phyloP scores from a whole-genome alignment of 2,329 filamentous ascomycete species.

The Drechslera avenae region DNA sequence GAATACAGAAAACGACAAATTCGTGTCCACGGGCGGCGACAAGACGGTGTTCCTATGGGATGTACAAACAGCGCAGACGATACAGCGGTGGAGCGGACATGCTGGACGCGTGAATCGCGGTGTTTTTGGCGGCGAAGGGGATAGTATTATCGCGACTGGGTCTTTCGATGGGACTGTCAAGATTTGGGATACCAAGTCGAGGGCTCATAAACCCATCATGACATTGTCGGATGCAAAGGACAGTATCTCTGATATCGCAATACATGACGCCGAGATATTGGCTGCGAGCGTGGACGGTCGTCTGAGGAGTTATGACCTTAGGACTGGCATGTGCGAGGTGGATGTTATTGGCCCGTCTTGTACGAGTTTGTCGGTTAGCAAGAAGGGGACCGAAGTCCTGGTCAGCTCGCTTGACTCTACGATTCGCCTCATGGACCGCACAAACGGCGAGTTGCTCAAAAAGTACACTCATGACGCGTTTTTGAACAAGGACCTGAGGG shows the following conservation, averaged over 20 bases:
- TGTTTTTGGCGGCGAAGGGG: slow-evolving; percentile 75
- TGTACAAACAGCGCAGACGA: slow-evolving; percentile 77
- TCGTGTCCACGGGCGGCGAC: slow-evolving; percentile 88
- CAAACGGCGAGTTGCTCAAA: slow-evolving; percentile 73
- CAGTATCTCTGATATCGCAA: slow-evolving; percentile 58
- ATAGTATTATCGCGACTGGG: slow-evolving; percentile 72
- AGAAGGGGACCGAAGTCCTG: slow-evolving; percentile 74
- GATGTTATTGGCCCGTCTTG: slow-evolving; percentile 59
- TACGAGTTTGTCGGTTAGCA: slow-evolving; percentile 74
- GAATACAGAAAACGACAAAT: slow-evolving; percentile 75
- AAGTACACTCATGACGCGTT: slow-evolving; percentile 66
- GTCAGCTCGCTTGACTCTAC: slow-evolving; percentile 77
- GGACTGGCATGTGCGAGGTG: slow-evolving; percentile 67
- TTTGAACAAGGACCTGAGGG: slow-evolving; percentile 72
- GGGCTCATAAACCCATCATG: slow-evolving; percentile 68
- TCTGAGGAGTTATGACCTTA: slow-evolving; percentile 80
- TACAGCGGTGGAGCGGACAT: slow-evolving; percentile 76
- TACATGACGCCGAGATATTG: slow-evolving; percentile 62
- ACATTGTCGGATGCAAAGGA: slow-evolving; percentile 75
- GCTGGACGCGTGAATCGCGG: slow-evolving; percentile 77
- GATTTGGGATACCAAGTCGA: slow-evolving; percentile 61
- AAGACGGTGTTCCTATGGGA: slow-evolving; percentile 94
- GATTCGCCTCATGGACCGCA: slow-evolving; percentile 79
- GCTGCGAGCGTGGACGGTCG: slow-evolving; percentile 84
- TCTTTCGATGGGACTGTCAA: slow-evolving; percentile 77